phyloP scores from a whole-genome alignment of 2,329 filamentous ascomycete species.

The Fusarium agapanthi region DNA sequence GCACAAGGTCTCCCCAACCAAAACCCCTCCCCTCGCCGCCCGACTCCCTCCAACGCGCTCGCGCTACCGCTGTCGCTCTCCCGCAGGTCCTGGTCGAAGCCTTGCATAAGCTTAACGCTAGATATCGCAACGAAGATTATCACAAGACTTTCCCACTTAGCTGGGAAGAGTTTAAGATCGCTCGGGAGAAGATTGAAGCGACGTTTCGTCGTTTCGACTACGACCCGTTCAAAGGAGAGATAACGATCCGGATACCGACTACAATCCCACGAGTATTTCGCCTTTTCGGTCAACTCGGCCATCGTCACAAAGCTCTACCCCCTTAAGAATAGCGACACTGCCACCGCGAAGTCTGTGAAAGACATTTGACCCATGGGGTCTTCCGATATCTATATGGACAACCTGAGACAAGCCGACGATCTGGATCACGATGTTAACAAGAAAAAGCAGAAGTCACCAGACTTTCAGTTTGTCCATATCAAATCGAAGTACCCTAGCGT shows the following conservation, averaged over 20 bases:
- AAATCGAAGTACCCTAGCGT: background rate
- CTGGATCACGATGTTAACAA: background rate
- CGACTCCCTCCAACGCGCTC: rapidly evolving
- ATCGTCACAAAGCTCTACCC: rapidly evolving
- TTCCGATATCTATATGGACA: background rate
- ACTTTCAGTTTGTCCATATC: background rate
- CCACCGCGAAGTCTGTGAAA: background rate
- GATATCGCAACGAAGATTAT: background rate
- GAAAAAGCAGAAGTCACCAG: background rate
- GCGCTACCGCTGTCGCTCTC: background rate
- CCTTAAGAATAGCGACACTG: background rate
- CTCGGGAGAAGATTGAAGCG: rapidly evolving
- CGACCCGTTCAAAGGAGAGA: rapidly evolving
- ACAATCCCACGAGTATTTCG: background rate
- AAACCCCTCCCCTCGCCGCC: background rate
- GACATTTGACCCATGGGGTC: background rate
- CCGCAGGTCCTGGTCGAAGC: rapidly evolving
- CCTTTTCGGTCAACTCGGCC: background rate
- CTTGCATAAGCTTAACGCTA: rapidly evolving
- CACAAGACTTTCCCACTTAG: background rate
- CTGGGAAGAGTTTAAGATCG: background rate
- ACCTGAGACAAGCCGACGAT: background rate
- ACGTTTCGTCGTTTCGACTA: background rate
- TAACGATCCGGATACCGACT: rapidly evolving
- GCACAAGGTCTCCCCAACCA: background rate